Evolutionary conservation across 768 basidiomycete genomes (phyloP), one percentile per base, ranked within the genome.

Genomic region (Lactarius evosmus): DNA sequence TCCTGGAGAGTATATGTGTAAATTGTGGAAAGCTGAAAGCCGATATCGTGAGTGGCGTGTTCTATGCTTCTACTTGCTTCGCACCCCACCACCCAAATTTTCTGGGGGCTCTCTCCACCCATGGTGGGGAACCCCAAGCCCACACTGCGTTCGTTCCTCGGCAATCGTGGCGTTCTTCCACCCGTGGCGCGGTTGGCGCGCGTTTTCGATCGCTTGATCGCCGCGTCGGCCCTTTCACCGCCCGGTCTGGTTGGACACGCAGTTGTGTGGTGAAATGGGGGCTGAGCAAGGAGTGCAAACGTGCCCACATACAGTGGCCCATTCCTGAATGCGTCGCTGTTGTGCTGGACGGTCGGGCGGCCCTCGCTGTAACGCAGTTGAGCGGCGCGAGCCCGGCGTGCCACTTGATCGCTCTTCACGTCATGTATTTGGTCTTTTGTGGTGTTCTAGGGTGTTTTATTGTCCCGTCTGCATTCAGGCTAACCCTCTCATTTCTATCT

Each of bases 11-110:
- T 78, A 93, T 99, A 69, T 99, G 97, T 82, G 92, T 96, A 70
- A 95, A 96, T 74, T 99, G 97, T 76, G 97, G 97, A 74, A 95
- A 91, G 78, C 83, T 98, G 70, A 98, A 97, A 82, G 93, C 91
- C 68, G 93, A 98, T 78, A 88, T 87, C 83, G 95, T 97, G 87
- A 93, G 95, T 93, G 76, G 79, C 71, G 78, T 79, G 83, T 85
- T 79, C 78, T 75, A 78, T 85, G 85, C 85, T 84, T 85, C 84
- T 86, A 85, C 89, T 93, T 89, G 89, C 91, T 93, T 91, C 85
- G 89, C 79, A 79, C 88, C 83, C 87, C 86, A 86, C 87, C 82
- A 87, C 86, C 87, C 91, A 88, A 89, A 91, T 89, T 93, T 93
- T 93, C 92, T 93, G 88, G 91, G 91, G 92, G 92, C 91, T 93